Base-by-base conservation (phyloP, 768 basidiomycete species). In the Xanthoconium purpureum region DNA sequence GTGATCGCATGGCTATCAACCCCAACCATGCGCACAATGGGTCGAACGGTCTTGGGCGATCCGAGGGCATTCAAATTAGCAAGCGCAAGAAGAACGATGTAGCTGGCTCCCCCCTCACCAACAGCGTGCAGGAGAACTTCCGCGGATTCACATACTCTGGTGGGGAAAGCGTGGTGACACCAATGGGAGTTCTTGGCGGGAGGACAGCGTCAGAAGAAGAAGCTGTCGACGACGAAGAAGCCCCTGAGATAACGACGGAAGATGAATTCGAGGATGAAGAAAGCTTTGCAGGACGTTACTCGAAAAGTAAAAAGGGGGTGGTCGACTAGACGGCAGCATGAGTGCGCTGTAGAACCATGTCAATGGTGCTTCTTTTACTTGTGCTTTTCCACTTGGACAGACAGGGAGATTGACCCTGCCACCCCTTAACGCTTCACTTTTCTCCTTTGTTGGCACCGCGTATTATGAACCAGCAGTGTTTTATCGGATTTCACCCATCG, bases 111-210 rank as follows among this genome's bases (percentile, higher is more conserved):
- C 93, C 91, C 39, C 76, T 98, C 67, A 95, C 94, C 59, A 91
- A 78, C 70, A 91, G 88, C 66, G 91, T 98, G 45, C 95, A 98
- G 75, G 95, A 95, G 75, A 94, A 97, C 69, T 98, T 98, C 73
- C 82, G 88, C 45, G 96, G 96, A 18, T 98, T 98, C 78, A 95
- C 90, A 9, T 92, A 87, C 68, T 85, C 84, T 30, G 89, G 88
- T 48, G 86, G 85, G 28, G 87, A 89, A 75, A 85, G 84, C 54
- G 71, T 89, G 32, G 69, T 77, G 6, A 76, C 74, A 12, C 72
- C 76, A n/a, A 73, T 73, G 50, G 79, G 79, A 7, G 63, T 76
- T 42, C 65, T 79, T 49, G 68, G 71, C 52, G 60, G 64, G 63
- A 61, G 69, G 39, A 38, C 36, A 28, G 68, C 66, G 5, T 51